Percentiles rank a stretch among this genome's conserved stretches.
These are phyloP conservation scores for Dichomitus squalens DNA, from an alignment of 1,284 basidiomycete species.

Conservation along the genomic window DNA sequence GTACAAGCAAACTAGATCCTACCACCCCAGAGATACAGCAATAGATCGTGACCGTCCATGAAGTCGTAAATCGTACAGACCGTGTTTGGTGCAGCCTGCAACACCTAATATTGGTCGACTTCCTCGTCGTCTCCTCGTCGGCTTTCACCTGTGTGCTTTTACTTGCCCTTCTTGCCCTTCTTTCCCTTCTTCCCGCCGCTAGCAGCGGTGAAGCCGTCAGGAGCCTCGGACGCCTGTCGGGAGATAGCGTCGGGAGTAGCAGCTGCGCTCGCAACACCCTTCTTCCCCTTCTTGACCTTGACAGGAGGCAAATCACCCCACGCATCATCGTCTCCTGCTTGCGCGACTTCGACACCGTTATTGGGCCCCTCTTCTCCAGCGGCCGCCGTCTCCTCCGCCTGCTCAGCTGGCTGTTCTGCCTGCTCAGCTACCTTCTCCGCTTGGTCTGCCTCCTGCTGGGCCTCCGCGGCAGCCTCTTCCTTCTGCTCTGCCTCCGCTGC, in stretches of 20 bases:
- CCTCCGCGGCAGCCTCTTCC: slow-evolving; percentile 14
- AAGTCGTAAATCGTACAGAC: background rate
- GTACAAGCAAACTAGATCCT: slow-evolving; percentile 17
- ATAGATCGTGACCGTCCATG: background rate
- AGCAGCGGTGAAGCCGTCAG: slow-evolving; percentile 1
- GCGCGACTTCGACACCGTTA: slow-evolving; percentile 15
- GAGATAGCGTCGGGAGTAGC: slow-evolving; percentile 14
- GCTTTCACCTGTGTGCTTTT: slow-evolving; percentile 19
- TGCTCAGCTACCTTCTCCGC: slow-evolving; percentile 11
- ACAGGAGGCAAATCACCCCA: slow-evolving; percentile 13
- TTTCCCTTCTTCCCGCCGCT: slow-evolving; percentile 26
- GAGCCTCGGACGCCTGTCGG: slow-evolving; percentile 3
- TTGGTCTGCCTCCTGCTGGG: slow-evolving; percentile 19
- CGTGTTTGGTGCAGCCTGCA: background rate
- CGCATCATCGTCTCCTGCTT: slow-evolving; percentile 19
- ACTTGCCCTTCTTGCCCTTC: slow-evolving; percentile 27
- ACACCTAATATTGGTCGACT: too few relatives aligned
- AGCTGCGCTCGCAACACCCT: slow-evolving; percentile 5
- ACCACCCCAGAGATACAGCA: slow-evolving; percentile 21
- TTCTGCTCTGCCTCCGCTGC: slow-evolving; percentile 10
- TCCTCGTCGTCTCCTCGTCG: slow-evolving; percentile 11
- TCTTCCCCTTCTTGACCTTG: slow-evolving; percentile 25
- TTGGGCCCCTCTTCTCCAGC: background rate
- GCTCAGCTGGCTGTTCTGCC: slow-evolving; percentile 13
- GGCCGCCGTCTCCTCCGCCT: slow-evolving; percentile 8